These are phyloP conservation scores for Dacryopinax spathularia DNA, from an alignment of 768 basidiomycete species.

Conservation along the genomic window DNA sequence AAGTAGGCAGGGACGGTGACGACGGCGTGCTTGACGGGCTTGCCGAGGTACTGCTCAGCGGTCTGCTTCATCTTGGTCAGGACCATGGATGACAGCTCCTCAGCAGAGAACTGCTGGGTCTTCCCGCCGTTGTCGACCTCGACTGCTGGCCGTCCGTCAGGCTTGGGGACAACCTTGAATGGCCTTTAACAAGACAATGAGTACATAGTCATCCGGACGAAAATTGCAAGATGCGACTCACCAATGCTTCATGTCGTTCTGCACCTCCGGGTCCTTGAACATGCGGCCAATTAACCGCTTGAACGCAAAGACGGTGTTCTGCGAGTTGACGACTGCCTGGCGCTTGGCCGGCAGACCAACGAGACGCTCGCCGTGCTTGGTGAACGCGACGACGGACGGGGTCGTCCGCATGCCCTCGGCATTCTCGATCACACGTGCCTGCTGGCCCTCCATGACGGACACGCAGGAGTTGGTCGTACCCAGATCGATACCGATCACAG, in stretches of 20 bases:
- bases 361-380: slow-evolving; percentile 92
- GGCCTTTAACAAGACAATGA: slow-evolving; percentile 38
- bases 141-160: slow-evolving; percentile 64
- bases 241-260: slow-evolving; percentile 81
- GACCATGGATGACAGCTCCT: slow-evolving; percentile 79
- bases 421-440: slow-evolving; percentile 91
- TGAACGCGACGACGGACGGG: slow-evolving; percentile 96
- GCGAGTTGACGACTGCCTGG: slow-evolving; percentile 88
- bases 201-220: not conserved
- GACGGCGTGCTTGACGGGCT: slow-evolving; percentile 85
- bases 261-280: slow-evolving; percentile 84
- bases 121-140: slow-evolving; percentile 79
- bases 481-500: slow-evolving; percentile 93
- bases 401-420: slow-evolving; percentile 95
- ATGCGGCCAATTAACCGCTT: slow-evolving; percentile 91
- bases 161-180: slow-evolving; percentile 57
- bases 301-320: slow-evolving; percentile 88
- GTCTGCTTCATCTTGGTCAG: slow-evolving; percentile 91
- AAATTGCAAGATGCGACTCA: slow-evolving; percentile 24
- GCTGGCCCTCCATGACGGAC: slow-evolving; percentile 90
- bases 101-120: slow-evolving; percentile 61
- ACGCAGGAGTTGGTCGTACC: slow-evolving; percentile 89
- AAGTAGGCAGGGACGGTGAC: slow-evolving; percentile 97
- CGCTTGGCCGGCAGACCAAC: slow-evolving; percentile 94
- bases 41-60: slow-evolving; percentile 83